Evolutionary conservation across 2,329 filamentous ascomycete genomes (phyloP).

Genomic region (Penicillium sp.): DNA sequence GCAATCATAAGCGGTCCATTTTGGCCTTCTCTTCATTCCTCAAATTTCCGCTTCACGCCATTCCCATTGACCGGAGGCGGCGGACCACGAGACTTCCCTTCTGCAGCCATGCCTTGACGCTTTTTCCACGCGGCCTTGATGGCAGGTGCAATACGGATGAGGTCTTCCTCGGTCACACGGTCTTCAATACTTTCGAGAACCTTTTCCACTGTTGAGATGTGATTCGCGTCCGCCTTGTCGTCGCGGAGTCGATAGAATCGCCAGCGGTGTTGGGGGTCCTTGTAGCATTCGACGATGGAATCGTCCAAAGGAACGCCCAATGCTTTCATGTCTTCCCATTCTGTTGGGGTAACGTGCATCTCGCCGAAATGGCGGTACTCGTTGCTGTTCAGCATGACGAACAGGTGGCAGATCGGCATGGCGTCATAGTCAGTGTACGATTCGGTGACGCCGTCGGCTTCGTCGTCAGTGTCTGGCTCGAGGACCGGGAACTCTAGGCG

Average conservation of each 20-base stretch:
- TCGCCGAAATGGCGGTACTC: constrained; percentile 67
- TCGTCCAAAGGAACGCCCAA: constrained; percentile 77
- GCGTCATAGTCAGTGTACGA: constrained; percentile 77
- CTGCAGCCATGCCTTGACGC: constrained; percentile 47
- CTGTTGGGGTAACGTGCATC: constrained; percentile 69
- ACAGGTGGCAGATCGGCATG: constrained; percentile 72
- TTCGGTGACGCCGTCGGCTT: constrained; percentile 64
- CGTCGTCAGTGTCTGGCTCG: constrained; percentile 69
- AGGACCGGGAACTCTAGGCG: constrained; percentile 72
- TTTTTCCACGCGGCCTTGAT: constrained; percentile 83
- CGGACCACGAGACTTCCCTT: constrained; percentile 28
- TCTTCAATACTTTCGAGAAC: constrained; percentile 90
- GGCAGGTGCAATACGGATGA: constrained; percentile 67
- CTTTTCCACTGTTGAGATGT: constrained; percentile 78
- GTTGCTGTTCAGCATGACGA: constrained; percentile 66
- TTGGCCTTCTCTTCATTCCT: constrained; percentile 32
- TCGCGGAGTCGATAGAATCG: constrained; percentile 86
- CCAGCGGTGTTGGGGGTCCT: constrained; percentile 76
- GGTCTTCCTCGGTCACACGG: constrained; percentile 77
- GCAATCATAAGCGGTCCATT: neutral
- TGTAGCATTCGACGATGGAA: constrained; percentile 85
- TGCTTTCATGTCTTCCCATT: constrained; percentile 82
- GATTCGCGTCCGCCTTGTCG: constrained; percentile 90
- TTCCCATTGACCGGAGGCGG: constrained; percentile 36
- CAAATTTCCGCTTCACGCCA: constrained; percentile 46